Conservation (phyloP, 768 basidiomycete species). For the Scleroderma bovista region DNA sequence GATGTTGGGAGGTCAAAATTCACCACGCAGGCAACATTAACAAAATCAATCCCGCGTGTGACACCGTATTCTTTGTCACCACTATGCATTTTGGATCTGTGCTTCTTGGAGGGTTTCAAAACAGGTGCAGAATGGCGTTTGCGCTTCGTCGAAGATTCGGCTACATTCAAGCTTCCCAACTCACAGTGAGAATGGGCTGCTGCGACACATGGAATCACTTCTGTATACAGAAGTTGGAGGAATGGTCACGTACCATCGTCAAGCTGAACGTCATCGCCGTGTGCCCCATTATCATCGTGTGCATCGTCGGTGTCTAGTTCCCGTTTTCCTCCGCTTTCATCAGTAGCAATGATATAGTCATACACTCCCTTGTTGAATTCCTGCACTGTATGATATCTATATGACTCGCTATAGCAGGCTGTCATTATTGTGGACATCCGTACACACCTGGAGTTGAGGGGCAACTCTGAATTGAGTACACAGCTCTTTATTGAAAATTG, state of each 20-base stretch:
- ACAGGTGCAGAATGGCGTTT: conserved; percentile 46
- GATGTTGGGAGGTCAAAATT: conserved; percentile 97
- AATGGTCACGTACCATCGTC: conserved; percentile 33
- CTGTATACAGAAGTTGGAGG: not conserved
- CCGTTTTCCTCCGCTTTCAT: conserved; percentile 64
- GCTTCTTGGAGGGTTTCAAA: conserved; percentile 38
- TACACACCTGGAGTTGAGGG: conserved; percentile 79
- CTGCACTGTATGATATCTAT: conserved; percentile 91
- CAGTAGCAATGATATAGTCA: conserved; percentile 97
- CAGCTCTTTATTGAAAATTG: conserved; percentile 96
- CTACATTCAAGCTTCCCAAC: conserved; percentile 11
- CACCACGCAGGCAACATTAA: conserved; percentile 94
- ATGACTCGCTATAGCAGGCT: conserved; percentile 3
- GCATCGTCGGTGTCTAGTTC: conserved; percentile 49
- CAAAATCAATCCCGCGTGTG: conserved; percentile 93
- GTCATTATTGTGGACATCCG: not conserved
- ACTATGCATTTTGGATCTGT: conserved; percentile 43
- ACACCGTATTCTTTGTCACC: conserved; percentile 84
- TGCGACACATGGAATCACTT: conserved; percentile 29
- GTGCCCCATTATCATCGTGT: conserved; percentile 28
- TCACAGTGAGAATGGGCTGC: conserved; percentile 53
- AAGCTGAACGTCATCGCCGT: not conserved
- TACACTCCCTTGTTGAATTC: conserved; percentile 99
- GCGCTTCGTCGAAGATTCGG: conserved; percentile 43
- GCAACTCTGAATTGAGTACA: conserved; percentile 93